These are phyloP conservation scores for Rhodotorula paludigena DNA, from an alignment of 768 basidiomycete genomes.

Conservation along the genomic window DNA sequence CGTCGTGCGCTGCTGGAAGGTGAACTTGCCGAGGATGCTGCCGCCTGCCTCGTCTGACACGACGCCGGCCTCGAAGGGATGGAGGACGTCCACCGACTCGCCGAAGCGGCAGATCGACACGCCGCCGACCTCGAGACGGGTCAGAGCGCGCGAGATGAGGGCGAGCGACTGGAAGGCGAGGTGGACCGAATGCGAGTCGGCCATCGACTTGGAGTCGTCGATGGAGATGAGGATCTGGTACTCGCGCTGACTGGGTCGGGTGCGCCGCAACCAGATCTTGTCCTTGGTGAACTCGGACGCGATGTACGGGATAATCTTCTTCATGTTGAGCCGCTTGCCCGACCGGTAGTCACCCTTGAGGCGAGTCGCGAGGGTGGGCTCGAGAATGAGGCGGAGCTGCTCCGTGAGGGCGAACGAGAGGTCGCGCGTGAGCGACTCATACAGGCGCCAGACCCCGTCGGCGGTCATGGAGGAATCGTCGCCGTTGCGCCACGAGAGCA, in stretches of 20 bases:
- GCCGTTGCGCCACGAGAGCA: slow-evolving; percentile 61
- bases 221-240: slow-evolving; percentile 92
- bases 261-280: slow-evolving; percentile 96
- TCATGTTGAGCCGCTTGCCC: slow-evolving; percentile 97
- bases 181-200: slow-evolving; percentile 83
- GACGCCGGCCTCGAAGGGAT: slow-evolving; percentile 74
- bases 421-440: slow-evolving; percentile 83
- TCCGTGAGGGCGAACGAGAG: slow-evolving; percentile 89
- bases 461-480: slow-evolving; percentile 57
- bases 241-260: slow-evolving; percentile 85
- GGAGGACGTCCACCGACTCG: slow-evolving; percentile 76
- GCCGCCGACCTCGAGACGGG: slow-evolving; percentile 90
- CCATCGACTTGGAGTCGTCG: slow-evolving; percentile 96
- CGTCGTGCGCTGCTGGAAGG: slow-evolving; percentile 82
- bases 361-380: slow-evolving; percentile 87
- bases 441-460: slow-evolving; percentile 81
- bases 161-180: slow-evolving; percentile 91
- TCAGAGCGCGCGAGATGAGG: slow-evolving; percentile 82
- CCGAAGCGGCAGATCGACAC: slow-evolving; percentile 88
- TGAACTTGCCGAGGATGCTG: slow-evolving; percentile 75
- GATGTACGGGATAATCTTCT: slow-evolving; percentile 95
- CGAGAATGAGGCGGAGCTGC: slow-evolving; percentile 90
- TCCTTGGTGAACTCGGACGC: slow-evolving; percentile 99
- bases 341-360: slow-evolving; percentile 95
- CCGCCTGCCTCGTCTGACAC: slow-evolving; percentile 75